Conservation (phyloP, 805 yeast genomes). For the Danielia oregonensis region DNA sequence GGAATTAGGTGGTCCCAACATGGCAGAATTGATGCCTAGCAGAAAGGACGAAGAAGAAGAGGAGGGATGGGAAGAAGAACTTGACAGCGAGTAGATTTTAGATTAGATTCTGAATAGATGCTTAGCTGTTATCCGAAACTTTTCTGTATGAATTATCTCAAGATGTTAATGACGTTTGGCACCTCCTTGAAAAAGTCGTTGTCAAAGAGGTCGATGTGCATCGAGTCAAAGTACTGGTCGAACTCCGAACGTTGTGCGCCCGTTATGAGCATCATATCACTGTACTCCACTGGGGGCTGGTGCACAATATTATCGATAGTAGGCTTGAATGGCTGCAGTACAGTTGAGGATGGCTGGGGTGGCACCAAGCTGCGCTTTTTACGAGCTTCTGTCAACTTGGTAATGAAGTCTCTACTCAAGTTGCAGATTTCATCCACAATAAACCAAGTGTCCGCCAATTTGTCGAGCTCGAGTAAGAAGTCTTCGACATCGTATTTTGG, state of each 20-base stretch:
- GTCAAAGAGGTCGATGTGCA: constrained; percentile 26
- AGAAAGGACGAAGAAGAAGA: constrained; percentile 22
- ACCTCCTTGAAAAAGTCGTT: constrained; percentile 25
- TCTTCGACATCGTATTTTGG: constrained; percentile 16
- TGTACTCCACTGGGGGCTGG: not conserved
- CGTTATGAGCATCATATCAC: not conserved
- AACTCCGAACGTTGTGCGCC: constrained; percentile 4
- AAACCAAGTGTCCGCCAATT: constrained; percentile 23
- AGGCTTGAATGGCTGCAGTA: constrained; percentile 1
- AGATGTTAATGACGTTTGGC: constrained; percentile 16
- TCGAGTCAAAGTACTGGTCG: constrained; percentile 22
- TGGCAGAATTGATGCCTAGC: constrained; percentile 41
- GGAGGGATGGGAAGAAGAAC: constrained; percentile 53
- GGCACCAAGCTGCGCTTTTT: not conserved
- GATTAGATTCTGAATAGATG: too few species aligned
- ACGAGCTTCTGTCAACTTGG: constrained; percentile 1
- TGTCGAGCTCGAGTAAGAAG: constrained; percentile 18
- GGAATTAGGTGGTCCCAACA: constrained; percentile 59
- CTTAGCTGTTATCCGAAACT: too few species aligned
- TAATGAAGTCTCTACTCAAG: constrained; percentile 19
- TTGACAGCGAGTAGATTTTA: constrained; percentile 38
- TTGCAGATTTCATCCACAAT: constrained; percentile 26
- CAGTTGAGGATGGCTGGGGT: not conserved
- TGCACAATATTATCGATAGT: constrained; percentile 9
- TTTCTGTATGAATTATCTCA: too few species aligned